Evolutionary conservation across 495 filamentous ascomycete genomes (phyloP), one percentile per base, ranked within the genome.

Genomic region (Daldinia grandis): DNA sequence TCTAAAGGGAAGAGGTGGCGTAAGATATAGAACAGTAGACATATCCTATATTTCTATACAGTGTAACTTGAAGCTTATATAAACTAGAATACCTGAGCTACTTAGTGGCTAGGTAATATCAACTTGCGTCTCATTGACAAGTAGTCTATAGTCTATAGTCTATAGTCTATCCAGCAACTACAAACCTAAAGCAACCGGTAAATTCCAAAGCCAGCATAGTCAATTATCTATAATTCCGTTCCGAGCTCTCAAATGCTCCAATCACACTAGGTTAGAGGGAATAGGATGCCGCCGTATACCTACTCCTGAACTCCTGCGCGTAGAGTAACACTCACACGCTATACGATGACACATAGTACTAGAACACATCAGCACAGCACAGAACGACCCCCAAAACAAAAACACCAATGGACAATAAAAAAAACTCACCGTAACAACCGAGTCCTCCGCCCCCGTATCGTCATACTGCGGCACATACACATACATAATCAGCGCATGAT

Each of bases 401-500:
- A 15, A 30, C 0, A 30, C 12, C 4, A 51, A 51, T 5, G 12
- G 12, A 4, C 24, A 38, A 59, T 1, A 31, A 53, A 47, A 47
- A 47, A 55, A 65, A 80, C 88, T 81, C 76, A 93, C 92, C n/a
- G 92, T 95, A 58, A 95, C 77, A 61, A 96, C 91, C 50, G 92
- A 88, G 63, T 91, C 88, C 76, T 93, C 87, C n/a, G 86, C 81
- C 75, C 85, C 67, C 59, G 83, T 84, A 78, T 90, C 87, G 58
- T 88, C 90, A 53, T 87, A 80, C 65, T 89, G 84, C 38, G 92
- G 87, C 58, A 98, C 83, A 76, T 95, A 99, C 21, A 99, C 95
- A 74, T 99, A 99, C 3, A 98, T 81, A 24, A 98, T 91, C 56
- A 99, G 76, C 0, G 94, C 95, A 76, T 91, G 91, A n/a, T 94